Evolutionary conservation across 2,329 filamentous ascomycete genomes (phyloP), one percentile per base, ranked within the genome.

Genomic region (Alternaria hordeiaustralica): DNA sequence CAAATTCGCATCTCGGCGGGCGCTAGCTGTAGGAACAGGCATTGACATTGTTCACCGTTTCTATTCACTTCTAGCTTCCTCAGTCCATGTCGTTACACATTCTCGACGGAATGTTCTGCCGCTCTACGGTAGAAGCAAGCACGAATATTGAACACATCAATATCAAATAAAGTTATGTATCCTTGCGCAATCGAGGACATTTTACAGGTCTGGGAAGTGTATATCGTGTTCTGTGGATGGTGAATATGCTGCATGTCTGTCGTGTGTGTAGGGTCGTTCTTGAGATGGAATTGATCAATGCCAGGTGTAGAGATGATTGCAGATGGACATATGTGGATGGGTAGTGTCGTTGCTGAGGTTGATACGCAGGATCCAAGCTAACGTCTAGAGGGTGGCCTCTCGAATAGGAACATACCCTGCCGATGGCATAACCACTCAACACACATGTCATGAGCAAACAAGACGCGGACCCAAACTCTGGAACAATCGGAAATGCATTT

Each of bases 401-500:
- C 36, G 36, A 41, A 41, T 41, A 41, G 36, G 36, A 18, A 41
- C 36, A 18, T 41, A 41, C 15, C 36, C 18, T 41, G 15, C 36
- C 18, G 36, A 41, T 18, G 36, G 36, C 36, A 41, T n/a, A 41
- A 41, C n/a, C 36, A 18, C 15, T 41, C 15, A 41, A 41, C 36
- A 41, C n/a, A 41, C 36, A 41, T 41, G 15, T 41, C 36, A 18
- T 41, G 36, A 41, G 15, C 49, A 53, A 36, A n/a, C 13, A n/a
- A 23, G 26, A 8, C 20, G 21, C 5, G 9, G 20, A 7, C 15
- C 6, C 6, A 7, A 53, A 25, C 30, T 21, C 21, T 8, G 23
- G 11, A 53, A 53, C 28, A 53, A 36, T 25, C 49, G 9, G 33
- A 28, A 59, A 56, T 58, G 60, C 46, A 60, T 65, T 63, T 30